A percentile compares a stretch with the other conserved stretches of the same genome.
These are phyloP conservation scores for Gleditsia sinensis DNA, from an alignment of 306 rosid species.

Conservation along the genomic window DNA sequence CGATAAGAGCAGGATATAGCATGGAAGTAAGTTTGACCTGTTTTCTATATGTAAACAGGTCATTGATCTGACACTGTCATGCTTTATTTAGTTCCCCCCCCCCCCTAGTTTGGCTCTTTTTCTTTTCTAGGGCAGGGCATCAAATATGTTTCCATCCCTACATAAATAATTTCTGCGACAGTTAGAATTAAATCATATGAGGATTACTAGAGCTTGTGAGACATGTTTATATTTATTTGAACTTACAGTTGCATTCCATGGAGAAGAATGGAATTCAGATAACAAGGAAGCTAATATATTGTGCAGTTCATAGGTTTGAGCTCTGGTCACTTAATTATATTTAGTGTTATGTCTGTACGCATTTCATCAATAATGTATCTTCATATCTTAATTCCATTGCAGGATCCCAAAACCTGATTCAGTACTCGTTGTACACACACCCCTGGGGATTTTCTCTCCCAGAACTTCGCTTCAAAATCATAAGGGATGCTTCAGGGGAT, in stretches of 20 bases:
- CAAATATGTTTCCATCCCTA: background rate
- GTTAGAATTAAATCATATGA: background rate
- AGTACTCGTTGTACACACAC: slow-evolving; percentile 66
- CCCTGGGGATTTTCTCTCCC: slow-evolving; percentile 64
- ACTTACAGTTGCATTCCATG: slow-evolving; percentile 71
- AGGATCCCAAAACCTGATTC: slow-evolving; percentile 82
- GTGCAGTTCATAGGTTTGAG: slow-evolving; percentile 83
- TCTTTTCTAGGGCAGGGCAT: background rate
- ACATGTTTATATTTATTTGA: slow-evolving; percentile 34
- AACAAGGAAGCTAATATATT: slow-evolving; percentile 67
- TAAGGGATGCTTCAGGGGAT: slow-evolving; percentile 66
- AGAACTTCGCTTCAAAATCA: slow-evolving; percentile 64
- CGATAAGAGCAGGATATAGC: slow-evolving; percentile 82
- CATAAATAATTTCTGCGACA: background rate
- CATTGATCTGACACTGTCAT: slow-evolving; percentile 8
- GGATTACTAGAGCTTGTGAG: slow-evolving; percentile 22
- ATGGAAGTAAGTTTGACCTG: slow-evolving; percentile 71
- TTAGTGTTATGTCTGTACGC: background rate
- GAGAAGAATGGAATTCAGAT: slow-evolving; percentile 72
- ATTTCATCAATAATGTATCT: background rate
- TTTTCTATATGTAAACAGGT: slow-evolving; percentile 19
- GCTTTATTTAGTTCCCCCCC: background rate
- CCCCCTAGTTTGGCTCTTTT: no score
- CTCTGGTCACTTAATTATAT: slow-evolving; percentile 13
- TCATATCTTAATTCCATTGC: slow-evolving; percentile 25